phyloP scores from a whole-genome alignment of 2,329 filamentous ascomycete genomes.

The Monascus ruber region DNA sequence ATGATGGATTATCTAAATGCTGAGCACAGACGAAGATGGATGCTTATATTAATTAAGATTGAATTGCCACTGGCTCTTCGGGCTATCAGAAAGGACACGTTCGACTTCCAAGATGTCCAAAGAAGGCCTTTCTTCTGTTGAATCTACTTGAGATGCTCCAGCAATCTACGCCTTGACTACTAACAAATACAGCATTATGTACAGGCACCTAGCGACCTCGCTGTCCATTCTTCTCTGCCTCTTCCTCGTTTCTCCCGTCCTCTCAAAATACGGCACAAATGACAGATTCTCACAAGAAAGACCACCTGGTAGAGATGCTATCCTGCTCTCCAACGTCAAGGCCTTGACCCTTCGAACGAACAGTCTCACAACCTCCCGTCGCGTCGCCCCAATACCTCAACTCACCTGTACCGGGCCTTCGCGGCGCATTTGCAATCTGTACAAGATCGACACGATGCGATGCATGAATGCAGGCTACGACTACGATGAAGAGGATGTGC shows the following conservation, averaged over 20 bases:
- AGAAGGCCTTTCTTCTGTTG: too few relatives aligned
- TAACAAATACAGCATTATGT: too few relatives aligned
- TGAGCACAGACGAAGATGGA: too few relatives aligned
- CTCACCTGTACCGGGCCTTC: conserved; percentile 62
- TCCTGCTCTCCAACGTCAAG: conserved; percentile 57
- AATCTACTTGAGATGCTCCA: too few relatives aligned
- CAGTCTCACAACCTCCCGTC: conserved; percentile 61
- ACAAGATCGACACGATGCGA: conserved; percentile 70
- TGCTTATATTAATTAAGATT: too few relatives aligned
- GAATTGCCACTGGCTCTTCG: too few relatives aligned
- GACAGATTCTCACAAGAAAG: conserved; percentile 14
- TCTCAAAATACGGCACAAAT: neutral
- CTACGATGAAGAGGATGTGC: conserved; percentile 68
- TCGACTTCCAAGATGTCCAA: too few relatives aligned
- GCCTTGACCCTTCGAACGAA: conserved; percentile 64
- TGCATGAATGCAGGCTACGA: conserved; percentile 76
- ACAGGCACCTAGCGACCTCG: neutral
- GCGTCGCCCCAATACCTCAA: conserved; percentile 65
- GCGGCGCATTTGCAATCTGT: conserved; percentile 52
- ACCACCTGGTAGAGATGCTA: conserved; percentile 35
- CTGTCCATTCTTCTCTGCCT: conserved; percentile 10
- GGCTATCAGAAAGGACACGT: too few relatives aligned
- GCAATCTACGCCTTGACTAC: too few relatives aligned
- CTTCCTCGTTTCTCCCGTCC: conserved; percentile 8
- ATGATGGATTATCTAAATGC: too few relatives aligned